A percentile compares a stretch with the other conserved stretches of the same genome.
Evolutionary conservation across 1,139 yeast species (phyloP).

Genomic region (Taphrina wiesneri): DNA sequence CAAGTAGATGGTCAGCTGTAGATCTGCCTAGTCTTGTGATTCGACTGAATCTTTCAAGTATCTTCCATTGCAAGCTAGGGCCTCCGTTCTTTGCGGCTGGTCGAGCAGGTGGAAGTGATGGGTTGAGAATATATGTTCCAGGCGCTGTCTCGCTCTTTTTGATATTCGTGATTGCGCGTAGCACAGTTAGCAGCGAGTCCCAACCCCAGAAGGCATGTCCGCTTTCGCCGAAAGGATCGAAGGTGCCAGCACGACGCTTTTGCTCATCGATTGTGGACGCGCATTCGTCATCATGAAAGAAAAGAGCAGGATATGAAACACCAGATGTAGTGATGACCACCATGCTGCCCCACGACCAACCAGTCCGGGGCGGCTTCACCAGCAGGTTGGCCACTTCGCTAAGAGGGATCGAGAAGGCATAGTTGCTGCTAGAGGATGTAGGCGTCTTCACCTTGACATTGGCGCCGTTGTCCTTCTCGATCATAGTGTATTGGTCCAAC

Average conservation of each 20-base stretch:
- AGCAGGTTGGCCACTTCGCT: constrained; percentile 73
- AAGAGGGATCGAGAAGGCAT: constrained; percentile 64
- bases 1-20: constrained; percentile 49
- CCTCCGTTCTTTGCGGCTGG: constrained; percentile 37
- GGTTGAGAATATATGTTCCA: constrained; percentile 49
- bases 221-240: constrained; percentile 70
- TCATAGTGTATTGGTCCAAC: constrained; percentile 20
- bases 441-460: constrained; percentile 19
- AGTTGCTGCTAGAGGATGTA: constrained; percentile 45
- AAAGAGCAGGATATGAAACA: constrained; percentile 70
- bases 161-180: constrained; percentile 25
- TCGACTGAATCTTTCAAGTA: constrained; percentile 80
- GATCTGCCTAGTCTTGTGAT: constrained; percentile 69
- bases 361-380: constrained; percentile 74
- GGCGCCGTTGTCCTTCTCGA: constrained; percentile 20
- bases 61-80: constrained; percentile 62
- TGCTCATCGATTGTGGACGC: constrained; percentile 69
- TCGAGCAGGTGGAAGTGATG: constrained; percentile 48
- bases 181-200: constrained; percentile 58
- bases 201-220: constrained; percentile 88
- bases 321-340: constrained; percentile 68
- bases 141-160: constrained; percentile 43
- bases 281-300: constrained; percentile 88
- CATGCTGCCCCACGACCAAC: constrained; percentile 92
- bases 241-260: constrained; percentile 53